Percentiles rank a stretch among this genome's conserved stretches.
These are phyloP conservation scores for Macadamia tetraphylla DNA, from an alignment of 164 flowering plant genomes.

Conservation along the genomic window DNA sequence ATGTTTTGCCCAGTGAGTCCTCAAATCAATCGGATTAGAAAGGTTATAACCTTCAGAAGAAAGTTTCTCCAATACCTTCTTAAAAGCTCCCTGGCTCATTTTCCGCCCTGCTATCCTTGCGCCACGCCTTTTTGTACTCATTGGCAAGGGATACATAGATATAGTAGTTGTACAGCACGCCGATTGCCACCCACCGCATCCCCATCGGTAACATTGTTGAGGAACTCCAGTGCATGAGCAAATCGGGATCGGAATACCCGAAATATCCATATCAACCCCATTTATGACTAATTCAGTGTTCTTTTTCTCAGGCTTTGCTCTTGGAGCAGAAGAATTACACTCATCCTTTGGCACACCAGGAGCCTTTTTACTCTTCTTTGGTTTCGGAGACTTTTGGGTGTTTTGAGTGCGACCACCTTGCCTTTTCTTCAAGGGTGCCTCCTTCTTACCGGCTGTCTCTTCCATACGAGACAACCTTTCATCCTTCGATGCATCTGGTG, in stretches of 20 bases:
- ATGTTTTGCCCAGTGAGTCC: slow-evolving; percentile 87
- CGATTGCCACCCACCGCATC: slow-evolving; percentile 96
- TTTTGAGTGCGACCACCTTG: slow-evolving; percentile 31
- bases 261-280: slow-evolving; percentile 72
- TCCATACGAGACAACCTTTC: slow-evolving; percentile 30
- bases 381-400: slow-evolving; percentile 43
- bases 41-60: slow-evolving; percentile 67
- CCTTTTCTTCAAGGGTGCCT: slow-evolving; percentile 44
- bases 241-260: slow-evolving; percentile 75
- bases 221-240: slow-evolving; percentile 83
- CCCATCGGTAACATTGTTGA: slow-evolving; percentile 93
- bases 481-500: slow-evolving; percentile 30
- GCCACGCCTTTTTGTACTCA: slow-evolving; percentile 86
- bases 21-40: slow-evolving; percentile 73
- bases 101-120: slow-evolving; percentile 91
- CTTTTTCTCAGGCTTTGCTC: slow-evolving; percentile 49
- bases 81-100: slow-evolving; percentile 93
- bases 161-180: slow-evolving; percentile 87
- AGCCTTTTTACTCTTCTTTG: slow-evolving; percentile 46
- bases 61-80: slow-evolving; percentile 89
- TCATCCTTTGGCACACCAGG: slow-evolving; percentile 35
- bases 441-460: slow-evolving; percentile 36
- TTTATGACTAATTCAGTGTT: slow-evolving; percentile 57
- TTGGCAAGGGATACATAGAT: slow-evolving; percentile 78
- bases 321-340: slow-evolving; percentile 30